Percentiles rank a stretch among this genome's conserved stretches.
These are phyloP conservation scores for Amphibolis antarctica DNA, from an alignment of 106 monocot genomes.

Conservation along the genomic window DNA sequence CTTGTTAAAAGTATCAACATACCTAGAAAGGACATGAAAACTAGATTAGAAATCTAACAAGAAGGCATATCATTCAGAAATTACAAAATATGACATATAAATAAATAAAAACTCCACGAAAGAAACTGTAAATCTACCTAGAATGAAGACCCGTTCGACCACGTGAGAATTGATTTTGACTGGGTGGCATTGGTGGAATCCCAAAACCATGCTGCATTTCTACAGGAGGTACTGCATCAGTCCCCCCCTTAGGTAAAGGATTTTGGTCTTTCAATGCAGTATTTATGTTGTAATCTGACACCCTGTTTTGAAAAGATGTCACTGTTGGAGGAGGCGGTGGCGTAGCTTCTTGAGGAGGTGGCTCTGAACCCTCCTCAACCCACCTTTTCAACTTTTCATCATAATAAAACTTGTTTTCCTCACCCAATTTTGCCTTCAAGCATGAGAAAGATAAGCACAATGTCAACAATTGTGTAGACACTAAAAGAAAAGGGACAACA, in stretches of 20 bases:
- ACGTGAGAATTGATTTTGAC: constrained; percentile 76
- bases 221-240: constrained; percentile 10
- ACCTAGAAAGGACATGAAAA: constrained; percentile 26
- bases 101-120: background rate
- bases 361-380: constrained; percentile 85
- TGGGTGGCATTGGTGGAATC: constrained; percentile 77
- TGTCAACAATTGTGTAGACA: background rate
- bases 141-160: constrained; percentile 66
- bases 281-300: constrained; percentile 36
- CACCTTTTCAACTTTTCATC: constrained; percentile 93
- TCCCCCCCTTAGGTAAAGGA: background rate
- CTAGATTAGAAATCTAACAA: background rate
- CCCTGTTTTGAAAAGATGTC: constrained; percentile 37
- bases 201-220: constrained; percentile 30
- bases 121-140: constrained; percentile 27
- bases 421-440: constrained; percentile 75
- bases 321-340: constrained; percentile 62
- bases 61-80: background rate
- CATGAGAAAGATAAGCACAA: background rate
- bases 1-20: constrained; percentile 98
- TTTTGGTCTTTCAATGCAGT: constrained; percentile 24
- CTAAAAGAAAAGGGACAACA: background rate
- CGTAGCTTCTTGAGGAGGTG: constrained; percentile 47
- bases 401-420: constrained; percentile 90
- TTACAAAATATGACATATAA: background rate